phyloP scores from a whole-genome alignment of 2,329 filamentous ascomycete species.

The Pyricularia pennisetigena region DNA sequence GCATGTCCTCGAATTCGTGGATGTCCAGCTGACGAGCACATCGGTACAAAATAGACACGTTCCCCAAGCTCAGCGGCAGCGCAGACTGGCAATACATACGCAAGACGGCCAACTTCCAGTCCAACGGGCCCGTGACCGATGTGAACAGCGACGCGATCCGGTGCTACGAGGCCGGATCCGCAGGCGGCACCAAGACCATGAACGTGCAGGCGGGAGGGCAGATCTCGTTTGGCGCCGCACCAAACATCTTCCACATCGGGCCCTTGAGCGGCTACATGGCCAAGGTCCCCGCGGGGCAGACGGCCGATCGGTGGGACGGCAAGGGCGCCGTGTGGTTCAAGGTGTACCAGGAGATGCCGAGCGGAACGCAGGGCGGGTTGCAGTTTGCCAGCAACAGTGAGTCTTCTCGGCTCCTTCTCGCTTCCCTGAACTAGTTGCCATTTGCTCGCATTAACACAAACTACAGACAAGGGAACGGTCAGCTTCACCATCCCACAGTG shows the following conservation, averaged over 20 bases:
- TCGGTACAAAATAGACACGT: neutral
- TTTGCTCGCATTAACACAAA: too few species aligned
- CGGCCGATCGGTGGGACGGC: conserved; percentile 25
- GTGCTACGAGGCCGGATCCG: conserved; percentile 35
- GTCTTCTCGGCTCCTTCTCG: neutral
- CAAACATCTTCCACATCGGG: conserved; percentile 27
- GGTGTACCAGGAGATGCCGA: conserved; percentile 24
- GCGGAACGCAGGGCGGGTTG: neutral
- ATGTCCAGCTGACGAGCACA: too few species aligned
- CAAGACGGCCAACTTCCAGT: conserved; percentile 38
- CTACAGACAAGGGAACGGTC: conserved; percentile 7
- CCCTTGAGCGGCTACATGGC: conserved; percentile 30
- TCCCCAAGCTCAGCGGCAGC: conserved; percentile 10
- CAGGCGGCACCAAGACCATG: conserved; percentile 27
- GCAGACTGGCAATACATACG: conserved; percentile 35
- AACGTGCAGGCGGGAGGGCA: conserved; percentile 32
- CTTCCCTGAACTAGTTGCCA: neutral
- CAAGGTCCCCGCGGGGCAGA: conserved; percentile 25
- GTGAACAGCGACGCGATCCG: conserved; percentile 36
- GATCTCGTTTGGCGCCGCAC: conserved; percentile 27
- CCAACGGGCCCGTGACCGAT: conserved; percentile 36
- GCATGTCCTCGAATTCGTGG: too few species aligned
- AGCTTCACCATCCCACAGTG: conserved; percentile 8
- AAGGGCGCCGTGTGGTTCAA: conserved; percentile 30
- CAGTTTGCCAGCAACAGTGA: conserved; percentile 3